phyloP scores from a whole-genome alignment of 2,329 filamentous ascomycete genomes.

The Hansfordia pulvinata region DNA sequence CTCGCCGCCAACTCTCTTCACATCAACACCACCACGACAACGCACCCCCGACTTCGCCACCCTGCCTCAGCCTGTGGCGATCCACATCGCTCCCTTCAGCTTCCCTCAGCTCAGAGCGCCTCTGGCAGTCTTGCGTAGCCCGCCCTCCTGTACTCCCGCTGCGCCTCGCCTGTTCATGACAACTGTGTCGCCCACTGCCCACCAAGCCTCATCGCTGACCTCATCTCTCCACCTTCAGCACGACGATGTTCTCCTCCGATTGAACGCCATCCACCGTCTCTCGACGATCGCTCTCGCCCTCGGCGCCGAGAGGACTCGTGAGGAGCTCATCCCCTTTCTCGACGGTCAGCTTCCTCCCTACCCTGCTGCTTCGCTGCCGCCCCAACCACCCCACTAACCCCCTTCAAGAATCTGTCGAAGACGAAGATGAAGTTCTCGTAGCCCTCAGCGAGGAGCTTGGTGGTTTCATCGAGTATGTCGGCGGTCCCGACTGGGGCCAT shows the following conservation, averaged over 20 bases:
- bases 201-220: constrained; percentile 6
- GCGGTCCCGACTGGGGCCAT: constrained; percentile 84
- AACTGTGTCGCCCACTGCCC: no score
- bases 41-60: no score
- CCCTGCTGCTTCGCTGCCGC: constrained; percentile 4
- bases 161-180: no score
- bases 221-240: constrained; percentile 45
- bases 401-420: constrained; percentile 81
- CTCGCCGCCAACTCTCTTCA: no score
- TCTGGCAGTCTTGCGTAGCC: no score
- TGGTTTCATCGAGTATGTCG: constrained; percentile 94
- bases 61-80: no score
- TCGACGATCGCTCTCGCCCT: constrained; percentile 96
- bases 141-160: no score
- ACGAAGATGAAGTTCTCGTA: constrained; percentile 96
- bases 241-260: constrained; percentile 91
- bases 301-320: constrained; percentile 89
- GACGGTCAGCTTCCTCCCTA: constrained; percentile 57
- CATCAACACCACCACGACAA: no score
- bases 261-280: constrained; percentile 96
- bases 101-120: no score
- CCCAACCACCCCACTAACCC: constrained; percentile 13
- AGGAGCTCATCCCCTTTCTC: constrained; percentile 97
- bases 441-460: constrained; percentile 95
- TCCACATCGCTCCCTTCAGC: no score